Percentiles rank a stretch among this genome's conserved stretches.
Evolutionary conservation across 805 yeast genomes (phyloP).

Genomic region (Vanderwaltozyma verrucispora): DNA sequence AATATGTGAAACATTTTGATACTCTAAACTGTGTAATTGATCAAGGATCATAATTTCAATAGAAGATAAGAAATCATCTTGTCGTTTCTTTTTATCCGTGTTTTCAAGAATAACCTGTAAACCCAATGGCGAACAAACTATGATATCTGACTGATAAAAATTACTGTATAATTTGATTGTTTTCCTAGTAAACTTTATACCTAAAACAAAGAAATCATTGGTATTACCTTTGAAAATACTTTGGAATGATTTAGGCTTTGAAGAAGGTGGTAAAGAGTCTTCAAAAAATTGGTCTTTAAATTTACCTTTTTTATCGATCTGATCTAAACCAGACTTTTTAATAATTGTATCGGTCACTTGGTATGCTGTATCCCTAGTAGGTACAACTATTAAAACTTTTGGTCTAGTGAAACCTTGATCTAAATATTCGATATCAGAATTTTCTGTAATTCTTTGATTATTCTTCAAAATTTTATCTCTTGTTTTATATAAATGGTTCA

Average conservation of each 20-base stretch:
- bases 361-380: slow-evolving; percentile 73
- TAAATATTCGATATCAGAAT: slow-evolving; percentile 50
- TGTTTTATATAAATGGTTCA: slow-evolving; percentile 80
- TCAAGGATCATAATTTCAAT: slow-evolving; percentile 77
- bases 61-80: slow-evolving; percentile 76
- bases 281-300: slow-evolving; percentile 62
- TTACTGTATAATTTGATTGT: slow-evolving; percentile 75
- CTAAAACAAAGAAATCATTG: slow-evolving; percentile 83
- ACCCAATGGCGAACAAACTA: slow-evolving; percentile 89
- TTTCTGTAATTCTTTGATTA: slow-evolving; percentile 43
- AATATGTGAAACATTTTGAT: slow-evolving; percentile 91
- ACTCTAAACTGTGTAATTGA: slow-evolving; percentile 73
- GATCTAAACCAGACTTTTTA: slow-evolving; percentile 53
- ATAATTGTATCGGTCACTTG: slow-evolving; percentile 55
- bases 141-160: slow-evolving; percentile 75
- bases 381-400: slow-evolving; percentile 69
- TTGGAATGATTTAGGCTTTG: slow-evolving; percentile 78
- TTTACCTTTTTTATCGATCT: slow-evolving; percentile 71
- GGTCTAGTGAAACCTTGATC: slow-evolving; percentile 97
- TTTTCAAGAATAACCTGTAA: slow-evolving; percentile 68
- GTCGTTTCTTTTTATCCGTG: slow-evolving; percentile 44
- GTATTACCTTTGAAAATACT: slow-evolving; percentile 78
- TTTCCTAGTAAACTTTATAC: slow-evolving; percentile 85
- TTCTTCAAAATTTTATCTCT: slow-evolving; percentile 77
- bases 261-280: slow-evolving; percentile 34